Evolutionary conservation across 2,329 filamentous ascomycete genomes (phyloP), one percentile per base, ranked within the genome.

Genomic region (Colletotrichum lupini): DNA sequence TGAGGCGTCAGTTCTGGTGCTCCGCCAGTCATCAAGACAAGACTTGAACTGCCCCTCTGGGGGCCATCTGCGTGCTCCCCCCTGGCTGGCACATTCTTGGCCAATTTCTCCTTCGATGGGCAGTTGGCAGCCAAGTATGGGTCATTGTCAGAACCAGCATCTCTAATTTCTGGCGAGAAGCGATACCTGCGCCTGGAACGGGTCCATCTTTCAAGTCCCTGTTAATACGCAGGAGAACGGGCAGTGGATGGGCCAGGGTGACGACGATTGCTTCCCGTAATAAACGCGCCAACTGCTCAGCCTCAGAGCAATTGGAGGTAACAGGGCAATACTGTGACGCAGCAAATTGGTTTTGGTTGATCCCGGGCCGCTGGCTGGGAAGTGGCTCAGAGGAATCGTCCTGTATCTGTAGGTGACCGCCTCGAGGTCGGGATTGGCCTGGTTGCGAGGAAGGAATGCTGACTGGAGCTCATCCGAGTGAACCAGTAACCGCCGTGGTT

Each of bases 11-110:
- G 67, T 46, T 65, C 52, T 70, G 55, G 49, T 42, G 71, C 60
- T 61, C 70, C 70, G 70, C 67, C 60, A 24, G 70, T 61, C 67
- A 70, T 73, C 55, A 70, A 73, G 67, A 61, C 70, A 65, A 73
- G 70, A 73, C 67, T 70, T 70, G 67, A 52, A 35, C 19, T 24
- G 70, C 55, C 56, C 58, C 58, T 64, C 53, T 68, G 55, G 28
- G 60, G 60, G 35, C 32, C 60, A 19, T 59, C 64, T 57, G 68
- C 67, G 56, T 55, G 67, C 19, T 14, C 57, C 35, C 60, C 71
- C 60, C 60, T 66, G 60, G 67, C 46, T 71, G 56, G 30, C 60
- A 66, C 60, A 66, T 66, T 57, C 71, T 73, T 73, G 71, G 71
- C 67, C 71, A 73, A 73, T 73, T 66, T 73, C 71, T 73, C 66